Evolutionary conservation across 2,329 filamentous ascomycete species (phyloP).

Genomic region (Neurospora sp.): DNA sequence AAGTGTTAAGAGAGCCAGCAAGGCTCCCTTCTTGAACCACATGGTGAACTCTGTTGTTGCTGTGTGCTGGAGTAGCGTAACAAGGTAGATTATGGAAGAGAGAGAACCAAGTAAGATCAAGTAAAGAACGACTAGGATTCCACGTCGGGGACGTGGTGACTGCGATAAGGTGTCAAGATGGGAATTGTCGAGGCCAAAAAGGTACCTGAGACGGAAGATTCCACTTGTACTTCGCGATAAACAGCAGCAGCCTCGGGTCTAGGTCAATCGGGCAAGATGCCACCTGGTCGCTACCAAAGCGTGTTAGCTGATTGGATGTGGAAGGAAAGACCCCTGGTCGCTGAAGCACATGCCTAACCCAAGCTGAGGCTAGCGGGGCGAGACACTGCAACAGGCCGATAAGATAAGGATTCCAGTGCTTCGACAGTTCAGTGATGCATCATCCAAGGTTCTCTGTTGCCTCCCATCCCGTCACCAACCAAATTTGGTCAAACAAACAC

Average conservation of each 20-base stretch:
- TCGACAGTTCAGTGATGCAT: background rate
- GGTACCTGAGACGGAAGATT: background rate
- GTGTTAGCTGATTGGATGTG: background rate
- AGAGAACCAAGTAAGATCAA: background rate
- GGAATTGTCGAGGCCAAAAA: background rate
- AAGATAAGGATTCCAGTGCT: background rate
- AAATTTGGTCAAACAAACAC: background rate
- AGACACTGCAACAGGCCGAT: background rate
- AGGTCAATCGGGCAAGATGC: background rate
- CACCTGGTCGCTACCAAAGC: constrained; percentile 1
- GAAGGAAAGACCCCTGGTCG: background rate
- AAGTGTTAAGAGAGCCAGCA: constrained; percentile 43
- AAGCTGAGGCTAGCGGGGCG: background rate
- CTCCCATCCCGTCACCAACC: background rate
- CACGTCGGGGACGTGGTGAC: background rate
- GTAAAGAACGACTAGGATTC: constrained; percentile 1
- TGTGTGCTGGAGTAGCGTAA: background rate
- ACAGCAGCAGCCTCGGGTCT: background rate
- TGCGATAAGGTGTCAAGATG: background rate
- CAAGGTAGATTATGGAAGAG: background rate
- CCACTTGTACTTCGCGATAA: constrained; percentile 3
- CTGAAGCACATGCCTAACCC: background rate
- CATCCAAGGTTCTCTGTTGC: background rate
- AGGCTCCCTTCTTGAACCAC: constrained; percentile 39
- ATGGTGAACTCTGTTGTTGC: constrained; percentile 28